Conservation (phyloP, 192 early-diverging fungal species). For the Coemansia reversa region DNA sequence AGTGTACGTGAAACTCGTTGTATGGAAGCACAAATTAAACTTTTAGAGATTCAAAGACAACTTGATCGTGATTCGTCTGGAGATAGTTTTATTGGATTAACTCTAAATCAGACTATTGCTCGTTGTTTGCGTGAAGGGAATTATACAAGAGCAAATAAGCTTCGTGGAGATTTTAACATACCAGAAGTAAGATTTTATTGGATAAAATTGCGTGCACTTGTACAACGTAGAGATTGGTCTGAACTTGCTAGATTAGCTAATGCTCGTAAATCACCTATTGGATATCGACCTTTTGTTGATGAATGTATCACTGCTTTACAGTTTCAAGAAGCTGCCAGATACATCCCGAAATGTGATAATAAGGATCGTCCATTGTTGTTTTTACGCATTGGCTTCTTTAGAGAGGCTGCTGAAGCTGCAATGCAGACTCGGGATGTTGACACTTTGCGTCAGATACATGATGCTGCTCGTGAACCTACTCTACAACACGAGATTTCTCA, state of each 20-base stretch:
- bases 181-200: slow-evolving; percentile 87
- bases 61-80: slow-evolving; percentile 63
- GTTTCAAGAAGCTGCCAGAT: slow-evolving; percentile 72
- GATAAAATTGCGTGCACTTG: slow-evolving; percentile 83
- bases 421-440: slow-evolving; percentile 63
- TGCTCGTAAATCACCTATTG: slow-evolving; percentile 77
- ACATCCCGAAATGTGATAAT: slow-evolving; percentile 71
- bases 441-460: slow-evolving; percentile 57
- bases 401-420: slow-evolving; percentile 72
- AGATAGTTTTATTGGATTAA: slow-evolving; percentile 66
- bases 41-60: slow-evolving; percentile 70
- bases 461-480: slow-evolving; percentile 12
- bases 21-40: slow-evolving; percentile 56
- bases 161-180: slow-evolving; percentile 82
- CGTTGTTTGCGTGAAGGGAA: slow-evolving; percentile 75
- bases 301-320: slow-evolving; percentile 76
- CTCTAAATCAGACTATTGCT: slow-evolving; percentile 83
- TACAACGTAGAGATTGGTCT: slow-evolving; percentile 80
- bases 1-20: slow-evolving; percentile 72
- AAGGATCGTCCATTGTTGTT: slow-evolving; percentile 61
- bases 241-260: slow-evolving; percentile 78
- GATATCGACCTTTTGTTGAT: slow-evolving; percentile 77
- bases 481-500: slow-evolving; percentile 39
- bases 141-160: slow-evolving; percentile 67
- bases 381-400: slow-evolving; percentile 70